Conservation (phyloP, 768 basidiomycete species). For the Omphalotus guepiniiformis region DNA sequence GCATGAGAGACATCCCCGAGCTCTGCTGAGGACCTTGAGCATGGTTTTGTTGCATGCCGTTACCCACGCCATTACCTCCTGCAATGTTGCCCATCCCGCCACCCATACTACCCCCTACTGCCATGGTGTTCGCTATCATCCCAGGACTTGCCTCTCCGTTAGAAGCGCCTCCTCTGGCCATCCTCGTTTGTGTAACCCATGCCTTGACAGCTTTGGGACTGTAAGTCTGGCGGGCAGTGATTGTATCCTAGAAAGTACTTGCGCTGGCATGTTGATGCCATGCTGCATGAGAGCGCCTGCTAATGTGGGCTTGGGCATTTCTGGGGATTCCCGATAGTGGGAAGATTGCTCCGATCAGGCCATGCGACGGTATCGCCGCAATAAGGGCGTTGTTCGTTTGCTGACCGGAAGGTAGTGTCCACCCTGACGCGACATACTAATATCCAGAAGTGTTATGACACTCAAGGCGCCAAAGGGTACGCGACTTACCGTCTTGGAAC, state of each 20-base stretch:
- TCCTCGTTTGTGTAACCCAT: not conserved
- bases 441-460: not conserved
- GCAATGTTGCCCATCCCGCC: too few relatives aligned
- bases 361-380: not conserved
- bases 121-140: not conserved
- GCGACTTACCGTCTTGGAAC: slow-evolving; percentile 1
- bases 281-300: not conserved
- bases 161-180: not conserved
- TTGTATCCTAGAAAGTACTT: too few relatives aligned
- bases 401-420: slow-evolving; percentile 1
- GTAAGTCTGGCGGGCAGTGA: not conserved
- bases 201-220: not conserved
- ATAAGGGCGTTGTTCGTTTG: slow-evolving; percentile 5
- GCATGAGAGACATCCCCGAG: too few relatives aligned
- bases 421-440: slow-evolving; percentile 1
- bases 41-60: too few relatives aligned
- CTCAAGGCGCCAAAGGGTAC: not conserved
- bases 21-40: too few relatives aligned
- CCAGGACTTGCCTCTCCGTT: not conserved
- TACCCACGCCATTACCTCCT: too few relatives aligned
- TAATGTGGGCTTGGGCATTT: slow-evolving; percentile 3
- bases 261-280: too few relatives aligned
- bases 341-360: slow-evolving; percentile 4
- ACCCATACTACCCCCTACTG: too few relatives aligned
- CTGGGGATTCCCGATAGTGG: slow-evolving; percentile 1